These are phyloP conservation scores for Pseudopyrenochaeta lycopersici DNA, from an alignment of 2,329 filamentous ascomycete genomes.

Conservation along the genomic window DNA sequence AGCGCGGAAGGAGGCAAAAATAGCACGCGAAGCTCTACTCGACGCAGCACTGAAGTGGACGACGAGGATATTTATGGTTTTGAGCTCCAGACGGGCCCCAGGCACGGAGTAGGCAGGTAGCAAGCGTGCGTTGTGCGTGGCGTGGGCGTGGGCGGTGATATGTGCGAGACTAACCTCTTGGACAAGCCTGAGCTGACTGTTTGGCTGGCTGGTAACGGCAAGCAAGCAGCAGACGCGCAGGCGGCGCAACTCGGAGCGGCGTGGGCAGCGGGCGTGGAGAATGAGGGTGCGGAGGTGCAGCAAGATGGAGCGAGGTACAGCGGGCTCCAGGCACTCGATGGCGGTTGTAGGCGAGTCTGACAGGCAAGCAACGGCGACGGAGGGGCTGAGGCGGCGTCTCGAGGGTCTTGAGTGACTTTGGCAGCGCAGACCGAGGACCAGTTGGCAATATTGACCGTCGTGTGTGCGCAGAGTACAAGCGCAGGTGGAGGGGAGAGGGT, in stretches of 20 bases:
- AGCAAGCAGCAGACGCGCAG: slow-evolving; percentile 13
- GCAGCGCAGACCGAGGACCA: slow-evolving; percentile 38
- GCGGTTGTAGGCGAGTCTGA: slow-evolving; percentile 17
- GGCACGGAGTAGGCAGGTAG: slow-evolving; percentile 22
- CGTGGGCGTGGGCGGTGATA: slow-evolving; percentile 15
- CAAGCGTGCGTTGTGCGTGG: no score
- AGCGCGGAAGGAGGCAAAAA: slow-evolving; percentile 3
- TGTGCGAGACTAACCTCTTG: slow-evolving; percentile 39
- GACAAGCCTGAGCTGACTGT: slow-evolving; percentile 19
- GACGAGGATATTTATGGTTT: slow-evolving; percentile 8
- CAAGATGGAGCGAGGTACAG: slow-evolving; percentile 27
- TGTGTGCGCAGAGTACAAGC: slow-evolving; percentile 42
- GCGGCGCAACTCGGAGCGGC: slow-evolving; percentile 10
- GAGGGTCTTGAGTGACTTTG: slow-evolving; percentile 28
- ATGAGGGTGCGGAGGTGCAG: slow-evolving; percentile 19
- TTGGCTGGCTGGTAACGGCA: slow-evolving; percentile 9
- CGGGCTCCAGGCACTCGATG: slow-evolving; percentile 40
- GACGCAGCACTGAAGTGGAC: slow-evolving; percentile 3
- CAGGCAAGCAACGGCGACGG: slow-evolving; percentile 27
- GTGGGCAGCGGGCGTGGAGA: slow-evolving; percentile 18
- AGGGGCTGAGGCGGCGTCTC: slow-evolving; percentile 35
- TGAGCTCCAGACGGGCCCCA: slow-evolving; percentile 17
- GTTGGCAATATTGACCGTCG: slow-evolving; percentile 43
- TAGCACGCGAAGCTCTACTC: slow-evolving; percentile 5
- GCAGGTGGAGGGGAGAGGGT: slow-evolving; percentile 34